Evolutionary conservation across 2,329 filamentous ascomycete genomes (phyloP), one percentile per base, ranked within the genome.

Genomic region (Cryphonectria naterciae): DNA sequence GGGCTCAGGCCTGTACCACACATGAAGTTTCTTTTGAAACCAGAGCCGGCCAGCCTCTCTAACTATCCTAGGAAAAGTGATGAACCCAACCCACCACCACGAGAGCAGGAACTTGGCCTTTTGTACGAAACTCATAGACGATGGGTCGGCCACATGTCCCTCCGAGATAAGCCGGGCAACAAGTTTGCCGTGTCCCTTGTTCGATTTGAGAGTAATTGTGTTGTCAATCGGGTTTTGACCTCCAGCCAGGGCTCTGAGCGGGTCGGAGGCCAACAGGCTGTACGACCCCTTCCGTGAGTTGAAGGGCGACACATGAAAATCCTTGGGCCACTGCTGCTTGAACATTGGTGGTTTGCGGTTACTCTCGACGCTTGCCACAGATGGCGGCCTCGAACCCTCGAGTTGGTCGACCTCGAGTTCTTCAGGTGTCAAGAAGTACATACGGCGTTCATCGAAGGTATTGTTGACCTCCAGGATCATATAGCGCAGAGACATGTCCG

Each of bases 271-370:
- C 15, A 80, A 75, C 19, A 90, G 75, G 1, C 84, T 86, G 75
- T 89, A 91, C 0, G 80, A 80, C 2, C 87, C 87, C 67, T 86
- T 85, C 41, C 86, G 83, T 7, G 86, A 88, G 77, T 92, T 94
- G 83, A 94, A 94, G 0, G 91, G 90, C 1, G 91, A 94, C 25
- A 93, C 90, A 76, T 93, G 92, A 74, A 94, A 93, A 74, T 93
- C 91, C 75, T 95, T 94, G 7, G 81, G 79, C 88, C 89, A 92
- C 0, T 81, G 80, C 28, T 85, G 82, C 22, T 80, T 84, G 76
- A 90, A 85, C 5, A 66, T 78, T 74, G 25, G 67, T 11, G 39
- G 49, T n/a, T 62, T 61, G 67, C 41, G 52, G 37, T 28, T 28
- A 37, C 1, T 39, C 43, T 8, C 52, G 58, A 32, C 68, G 52